phyloP scores from a whole-genome alignment of 2,329 filamentous ascomycete species.

The Acarospora socialis region DNA sequence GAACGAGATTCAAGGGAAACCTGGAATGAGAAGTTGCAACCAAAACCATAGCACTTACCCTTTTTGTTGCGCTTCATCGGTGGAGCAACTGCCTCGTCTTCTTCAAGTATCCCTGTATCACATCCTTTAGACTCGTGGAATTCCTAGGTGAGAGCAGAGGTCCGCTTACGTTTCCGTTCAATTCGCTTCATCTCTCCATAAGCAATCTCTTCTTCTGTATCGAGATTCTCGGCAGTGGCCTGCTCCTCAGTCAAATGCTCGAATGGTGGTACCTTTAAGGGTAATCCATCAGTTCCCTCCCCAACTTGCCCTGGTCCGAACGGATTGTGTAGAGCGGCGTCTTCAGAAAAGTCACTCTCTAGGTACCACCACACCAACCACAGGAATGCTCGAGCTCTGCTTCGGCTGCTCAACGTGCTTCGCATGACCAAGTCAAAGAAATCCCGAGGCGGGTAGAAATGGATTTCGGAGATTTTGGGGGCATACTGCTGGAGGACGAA shows the following conservation, averaged over 20 bases:
- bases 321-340: constrained; percentile 78
- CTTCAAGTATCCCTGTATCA: constrained; percentile 29
- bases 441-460: constrained; percentile 73
- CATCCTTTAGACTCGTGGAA: constrained; percentile 8
- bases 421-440: constrained; percentile 97
- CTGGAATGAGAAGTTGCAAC: no score
- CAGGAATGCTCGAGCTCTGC: constrained; percentile 74
- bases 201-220: constrained; percentile 33
- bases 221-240: constrained; percentile 36
- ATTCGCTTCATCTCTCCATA: constrained; percentile 35
- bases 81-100: constrained; percentile 31
- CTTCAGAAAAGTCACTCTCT: constrained; percentile 83
- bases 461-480: constrained; percentile 78
- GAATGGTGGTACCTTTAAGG: constrained; percentile 33
- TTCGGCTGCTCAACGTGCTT: constrained; percentile 64
- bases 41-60: no score
- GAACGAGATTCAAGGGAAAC: no score
- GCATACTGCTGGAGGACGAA: constrained; percentile 88
- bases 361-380: constrained; percentile 99
- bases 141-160: background rate
- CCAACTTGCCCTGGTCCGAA: constrained; percentile 49
- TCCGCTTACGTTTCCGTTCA: constrained; percentile 31
- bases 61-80: constrained; percentile 32
- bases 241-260: constrained; percentile 34
- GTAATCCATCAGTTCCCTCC: constrained; percentile 28